These are phyloP conservation scores for Dissophora globulifera DNA, from an alignment of 192 early-diverging fungal species.

Conservation along the genomic window DNA sequence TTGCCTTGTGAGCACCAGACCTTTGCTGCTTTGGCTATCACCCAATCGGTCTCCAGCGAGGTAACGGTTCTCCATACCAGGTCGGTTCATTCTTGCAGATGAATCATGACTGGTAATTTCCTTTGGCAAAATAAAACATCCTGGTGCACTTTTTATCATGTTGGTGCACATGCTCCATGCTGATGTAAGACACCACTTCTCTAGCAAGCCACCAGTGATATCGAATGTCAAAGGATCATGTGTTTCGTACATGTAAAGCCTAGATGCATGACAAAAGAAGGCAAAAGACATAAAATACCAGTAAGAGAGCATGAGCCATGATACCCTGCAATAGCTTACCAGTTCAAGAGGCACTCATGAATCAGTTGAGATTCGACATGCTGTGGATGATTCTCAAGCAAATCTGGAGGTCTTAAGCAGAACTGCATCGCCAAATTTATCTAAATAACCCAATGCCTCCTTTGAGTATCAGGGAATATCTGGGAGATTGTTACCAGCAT, in stretches of 20 bases:
- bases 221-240: slow-evolving; percentile 23
- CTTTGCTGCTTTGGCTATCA: slow-evolving; percentile 18
- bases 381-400: slow-evolving; percentile 16
- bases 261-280: slow-evolving; percentile 5
- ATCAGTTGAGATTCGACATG: slow-evolving; percentile 21
- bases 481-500: slow-evolving; percentile 26
- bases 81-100: slow-evolving; percentile 32
- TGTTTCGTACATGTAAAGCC: slow-evolving; percentile 28
- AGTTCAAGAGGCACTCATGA: slow-evolving; percentile 30
- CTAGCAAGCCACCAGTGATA: slow-evolving; percentile 15
- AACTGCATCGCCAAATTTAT: slow-evolving; percentile 20
- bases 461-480: slow-evolving; percentile 11
- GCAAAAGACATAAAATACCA: not conserved
- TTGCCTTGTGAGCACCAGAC: slow-evolving; percentile 27
- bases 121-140: slow-evolving; percentile 22
- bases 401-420: slow-evolving; percentile 14
- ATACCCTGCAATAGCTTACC: slow-evolving; percentile 14
- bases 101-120: slow-evolving; percentile 23
- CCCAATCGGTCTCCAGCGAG: slow-evolving; percentile 42
- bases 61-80: too few species aligned
- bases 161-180: slow-evolving; percentile 27
- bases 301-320: not conserved
- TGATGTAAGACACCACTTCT: slow-evolving; percentile 26
- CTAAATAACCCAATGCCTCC: slow-evolving; percentile 23
- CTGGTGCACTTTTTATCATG: slow-evolving; percentile 18